phyloP scores from a whole-genome alignment of 495 filamentous ascomycete genomes.

The Platismatia glauca region DNA sequence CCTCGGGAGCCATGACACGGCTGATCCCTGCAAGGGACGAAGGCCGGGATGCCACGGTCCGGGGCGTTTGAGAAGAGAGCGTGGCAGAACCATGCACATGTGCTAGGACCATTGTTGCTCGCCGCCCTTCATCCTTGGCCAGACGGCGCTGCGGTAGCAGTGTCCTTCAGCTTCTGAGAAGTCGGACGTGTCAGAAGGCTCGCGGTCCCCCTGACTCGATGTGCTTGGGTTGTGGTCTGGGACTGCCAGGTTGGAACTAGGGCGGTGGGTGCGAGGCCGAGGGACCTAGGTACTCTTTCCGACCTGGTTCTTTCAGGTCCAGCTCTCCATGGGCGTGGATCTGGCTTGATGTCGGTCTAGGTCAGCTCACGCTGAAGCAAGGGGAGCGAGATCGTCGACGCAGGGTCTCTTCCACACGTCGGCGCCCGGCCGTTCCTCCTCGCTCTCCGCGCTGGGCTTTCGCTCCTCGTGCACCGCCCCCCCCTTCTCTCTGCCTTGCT shows the following conservation, averaged over 20 bases:
- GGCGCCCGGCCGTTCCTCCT: neutral
- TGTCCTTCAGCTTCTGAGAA: neutral
- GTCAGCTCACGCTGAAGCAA: neutral
- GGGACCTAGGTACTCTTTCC: neutral
- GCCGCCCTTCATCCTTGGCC: neutral
- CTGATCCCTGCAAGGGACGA: neutral
- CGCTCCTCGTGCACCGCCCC: neutral
- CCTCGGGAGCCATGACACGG: neutral
- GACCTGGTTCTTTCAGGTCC: neutral
- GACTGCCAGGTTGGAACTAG: neutral
- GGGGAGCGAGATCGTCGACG: neutral
- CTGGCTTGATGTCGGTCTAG: neutral
- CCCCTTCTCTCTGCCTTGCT: neutral
- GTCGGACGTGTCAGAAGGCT: neutral
- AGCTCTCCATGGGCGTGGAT: neutral
- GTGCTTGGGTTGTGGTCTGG: neutral
- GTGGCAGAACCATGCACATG: neutral
- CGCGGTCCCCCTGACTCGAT: neutral
- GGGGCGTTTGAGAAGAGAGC: neutral
- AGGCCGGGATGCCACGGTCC: neutral
- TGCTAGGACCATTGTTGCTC: neutral
- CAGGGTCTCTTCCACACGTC: neutral
- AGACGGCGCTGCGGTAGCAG: neutral
- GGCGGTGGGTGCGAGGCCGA: neutral
- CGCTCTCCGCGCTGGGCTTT: neutral